Evolutionary conservation across 768 basidiomycete species (phyloP).

Genomic region (Stropharia rugosoannulata): DNA sequence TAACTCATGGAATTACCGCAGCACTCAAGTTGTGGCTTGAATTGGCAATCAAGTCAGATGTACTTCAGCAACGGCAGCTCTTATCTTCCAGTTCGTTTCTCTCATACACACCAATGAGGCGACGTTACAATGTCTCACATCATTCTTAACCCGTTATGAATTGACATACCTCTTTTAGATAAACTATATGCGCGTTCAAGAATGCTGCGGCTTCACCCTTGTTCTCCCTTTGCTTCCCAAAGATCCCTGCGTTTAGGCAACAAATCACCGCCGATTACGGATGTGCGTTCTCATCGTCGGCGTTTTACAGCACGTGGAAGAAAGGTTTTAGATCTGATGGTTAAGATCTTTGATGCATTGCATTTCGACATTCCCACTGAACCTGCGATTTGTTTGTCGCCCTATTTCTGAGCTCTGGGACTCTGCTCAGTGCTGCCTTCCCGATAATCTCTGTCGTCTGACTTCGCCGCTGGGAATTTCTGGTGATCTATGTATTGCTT

Average conservation of each 20-base stretch:
- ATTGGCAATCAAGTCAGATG: background rate
- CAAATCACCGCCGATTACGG: slow-evolving; percentile 19
- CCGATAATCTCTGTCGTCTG: slow-evolving; percentile 14
- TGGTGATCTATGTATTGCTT: slow-evolving; percentile 8
- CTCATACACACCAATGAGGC: slow-evolving; percentile 4
- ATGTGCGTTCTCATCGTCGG: slow-evolving; percentile 19
- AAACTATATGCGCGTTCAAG: background rate
- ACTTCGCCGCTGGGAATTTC: slow-evolving; percentile 17
- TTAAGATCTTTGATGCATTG: slow-evolving; percentile 7
- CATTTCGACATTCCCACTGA: slow-evolving; percentile 5
- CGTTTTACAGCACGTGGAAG: slow-evolving; percentile 21
- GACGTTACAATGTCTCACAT: slow-evolving; percentile 1
- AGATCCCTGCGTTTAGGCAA: slow-evolving; percentile 8
- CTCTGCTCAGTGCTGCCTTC: slow-evolving; percentile 10
- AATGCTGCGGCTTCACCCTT: slow-evolving; percentile 15
- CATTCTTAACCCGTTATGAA: slow-evolving; percentile 1
- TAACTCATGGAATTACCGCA: too few species aligned
- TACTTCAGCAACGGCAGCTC: background rate
- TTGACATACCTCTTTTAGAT: slow-evolving; percentile 2
- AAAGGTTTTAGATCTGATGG: slow-evolving; percentile 17
- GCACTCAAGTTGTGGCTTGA: too few species aligned
- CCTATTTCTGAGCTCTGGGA: slow-evolving; percentile 16
- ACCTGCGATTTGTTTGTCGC: slow-evolving; percentile 7
- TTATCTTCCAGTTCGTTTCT: slow-evolving; percentile 3
- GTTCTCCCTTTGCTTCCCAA: slow-evolving; percentile 6